Percentiles rank a stretch among this genome's conserved stretches.
Conservation (phyloP, 2,329 filamentous ascomycete genomes). For the Graphilbum ipis-grandicollis region DNA sequence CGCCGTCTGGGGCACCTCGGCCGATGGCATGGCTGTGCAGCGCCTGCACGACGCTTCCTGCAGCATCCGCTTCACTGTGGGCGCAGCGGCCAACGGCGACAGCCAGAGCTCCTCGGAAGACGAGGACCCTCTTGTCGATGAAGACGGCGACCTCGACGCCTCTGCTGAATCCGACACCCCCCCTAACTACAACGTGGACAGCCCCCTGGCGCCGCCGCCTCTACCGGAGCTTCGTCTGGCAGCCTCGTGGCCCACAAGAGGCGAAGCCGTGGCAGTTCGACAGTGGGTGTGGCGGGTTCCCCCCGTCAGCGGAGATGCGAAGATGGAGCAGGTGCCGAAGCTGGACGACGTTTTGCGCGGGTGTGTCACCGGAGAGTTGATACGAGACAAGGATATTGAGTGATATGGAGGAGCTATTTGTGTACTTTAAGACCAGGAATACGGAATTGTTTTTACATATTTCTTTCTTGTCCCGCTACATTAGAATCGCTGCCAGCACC, state of each 20-base stretch:
- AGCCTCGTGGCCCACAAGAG: slow-evolving; percentile 6
- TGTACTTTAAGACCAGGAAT: no score
- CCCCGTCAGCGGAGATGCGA: neutral
- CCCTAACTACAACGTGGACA: slow-evolving; percentile 22
- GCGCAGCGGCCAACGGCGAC: neutral
- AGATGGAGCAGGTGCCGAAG: neutral
- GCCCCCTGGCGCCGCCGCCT: slow-evolving; percentile 4
- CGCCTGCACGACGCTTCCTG: slow-evolving; percentile 10
- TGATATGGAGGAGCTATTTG: no score
- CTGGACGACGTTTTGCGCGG: slow-evolving; percentile 3
- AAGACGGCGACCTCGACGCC: slow-evolving; percentile 13
- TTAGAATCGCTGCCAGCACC: slow-evolving; percentile 14
- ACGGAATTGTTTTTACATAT: no score
- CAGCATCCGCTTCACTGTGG: slow-evolving; percentile 17
- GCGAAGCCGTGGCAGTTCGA: neutral
- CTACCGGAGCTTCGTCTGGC: slow-evolving; percentile 8
- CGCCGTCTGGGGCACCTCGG: slow-evolving; percentile 10
- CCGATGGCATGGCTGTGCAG: slow-evolving; percentile 5
- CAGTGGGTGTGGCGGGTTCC: neutral
- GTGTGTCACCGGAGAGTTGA: slow-evolving; percentile 5
- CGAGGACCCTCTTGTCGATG: neutral
- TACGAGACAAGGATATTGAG: neutral
- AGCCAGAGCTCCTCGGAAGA: neutral
- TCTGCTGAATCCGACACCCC: slow-evolving; percentile 22
- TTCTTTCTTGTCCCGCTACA: slow-evolving; percentile 12